Evolutionary conservation across 75 land plant genomes (phyloP).

Genomic region (Larix kaempferi): DNA sequence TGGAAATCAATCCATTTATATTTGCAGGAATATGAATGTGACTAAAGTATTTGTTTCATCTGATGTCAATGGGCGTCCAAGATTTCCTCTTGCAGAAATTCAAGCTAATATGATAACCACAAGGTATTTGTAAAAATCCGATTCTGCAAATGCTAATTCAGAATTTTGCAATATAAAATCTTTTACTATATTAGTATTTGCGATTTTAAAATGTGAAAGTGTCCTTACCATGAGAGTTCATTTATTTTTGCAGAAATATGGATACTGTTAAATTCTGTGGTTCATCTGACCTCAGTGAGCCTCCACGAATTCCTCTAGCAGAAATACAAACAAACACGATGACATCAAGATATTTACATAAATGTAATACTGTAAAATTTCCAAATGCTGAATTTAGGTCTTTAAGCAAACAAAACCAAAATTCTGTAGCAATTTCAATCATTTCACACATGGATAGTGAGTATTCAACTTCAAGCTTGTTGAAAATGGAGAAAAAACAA

Average conservation of each 20-base stretch:
- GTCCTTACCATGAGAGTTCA: background rate
- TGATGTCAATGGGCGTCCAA: background rate
- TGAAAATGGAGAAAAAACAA: background rate
- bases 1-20: background rate
- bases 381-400: background rate
- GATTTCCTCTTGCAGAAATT: slow-evolving; percentile 12
- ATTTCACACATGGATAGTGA: background rate
- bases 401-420: background rate
- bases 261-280: background rate
- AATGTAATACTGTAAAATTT: background rate
- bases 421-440: slow-evolving; percentile 6
- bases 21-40: slow-evolving; percentile 4
- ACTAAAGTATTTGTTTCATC: background rate
- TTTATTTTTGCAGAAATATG: slow-evolving; percentile 3
- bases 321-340: slow-evolving; percentile 4
- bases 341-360: background rate
- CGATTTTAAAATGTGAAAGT: no score
- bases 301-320: slow-evolving; percentile 14
- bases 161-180: background rate
- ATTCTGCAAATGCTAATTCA: slow-evolving; percentile 1
- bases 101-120: background rate
- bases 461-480: background rate
- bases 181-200: no score
- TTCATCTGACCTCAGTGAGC: background rate
- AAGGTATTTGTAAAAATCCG: background rate